A percentile compares a stretch with the other conserved stretches of the same genome.
Evolutionary conservation across 1,139 yeast species (phyloP).

Genomic region (Saccharomyces hybrid): DNA sequence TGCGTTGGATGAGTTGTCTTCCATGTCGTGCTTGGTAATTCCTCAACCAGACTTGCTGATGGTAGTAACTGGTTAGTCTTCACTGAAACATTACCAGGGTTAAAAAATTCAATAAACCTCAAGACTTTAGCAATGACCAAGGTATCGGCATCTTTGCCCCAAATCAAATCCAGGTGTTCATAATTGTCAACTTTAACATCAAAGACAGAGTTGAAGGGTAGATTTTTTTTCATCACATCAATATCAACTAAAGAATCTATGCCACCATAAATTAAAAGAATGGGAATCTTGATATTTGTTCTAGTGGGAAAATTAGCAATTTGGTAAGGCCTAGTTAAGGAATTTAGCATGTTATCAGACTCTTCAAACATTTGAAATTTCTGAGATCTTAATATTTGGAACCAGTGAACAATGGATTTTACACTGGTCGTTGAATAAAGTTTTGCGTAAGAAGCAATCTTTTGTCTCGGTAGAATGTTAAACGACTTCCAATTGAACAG

Average conservation of each 20-base stretch:
- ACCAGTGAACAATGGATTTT: conserved; percentile 93
- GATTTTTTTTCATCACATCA: conserved; percentile 47
- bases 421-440: conserved; percentile 87
- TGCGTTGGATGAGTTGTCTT: not conserved
- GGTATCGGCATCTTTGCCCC: conserved; percentile 68
- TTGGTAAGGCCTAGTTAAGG: conserved; percentile 40
- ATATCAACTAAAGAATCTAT: conserved; percentile 81
- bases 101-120: conserved; percentile 29
- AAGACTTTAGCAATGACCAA: conserved; percentile 50
- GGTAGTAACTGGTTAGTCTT: conserved; percentile 1
- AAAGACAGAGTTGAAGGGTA: conserved; percentile 31
- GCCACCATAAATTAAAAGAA: conserved; percentile 72
- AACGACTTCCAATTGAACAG: conserved; percentile 72
- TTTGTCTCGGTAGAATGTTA: conserved; percentile 67
- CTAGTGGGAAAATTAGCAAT: conserved; percentile 45
- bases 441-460: conserved; percentile 71
- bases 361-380: conserved; percentile 88
- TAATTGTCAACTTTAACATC: conserved; percentile 36
- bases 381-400: conserved; percentile 76
- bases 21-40: not conserved
- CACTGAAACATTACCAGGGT: not conserved
- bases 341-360: conserved; percentile 32
- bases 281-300: conserved; percentile 59
- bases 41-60: not conserved
- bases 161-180: conserved; percentile 83